Conservation (phyloP, 2,329 filamentous ascomycete genomes). For the Neofusicoccum sp. region DNA sequence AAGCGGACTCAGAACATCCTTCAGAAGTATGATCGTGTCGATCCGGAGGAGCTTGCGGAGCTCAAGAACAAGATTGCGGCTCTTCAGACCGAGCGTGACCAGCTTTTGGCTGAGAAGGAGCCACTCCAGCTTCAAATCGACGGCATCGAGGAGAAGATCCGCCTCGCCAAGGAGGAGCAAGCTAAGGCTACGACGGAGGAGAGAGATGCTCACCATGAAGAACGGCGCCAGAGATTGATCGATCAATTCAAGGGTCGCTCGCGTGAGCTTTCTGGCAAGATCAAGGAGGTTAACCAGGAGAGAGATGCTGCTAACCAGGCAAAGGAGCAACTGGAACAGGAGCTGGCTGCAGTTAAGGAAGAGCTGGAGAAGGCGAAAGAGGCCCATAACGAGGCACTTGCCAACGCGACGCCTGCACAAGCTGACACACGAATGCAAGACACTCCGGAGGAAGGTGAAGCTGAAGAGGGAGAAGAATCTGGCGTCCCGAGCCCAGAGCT, state of each 20-base stretch:
- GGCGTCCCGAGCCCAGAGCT: slow-evolving; percentile 8
- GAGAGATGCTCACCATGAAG: slow-evolving; percentile 44
- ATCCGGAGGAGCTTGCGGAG: slow-evolving; percentile 87
- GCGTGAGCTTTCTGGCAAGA: slow-evolving; percentile 65
- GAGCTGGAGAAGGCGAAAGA: slow-evolving; percentile 63
- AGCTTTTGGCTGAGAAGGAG: slow-evolving; percentile 52
- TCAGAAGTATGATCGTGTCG: slow-evolving; percentile 91
- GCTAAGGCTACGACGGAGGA: slow-evolving; percentile 40
- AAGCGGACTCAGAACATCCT: slow-evolving; percentile 94
- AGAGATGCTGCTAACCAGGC: slow-evolving; percentile 49
- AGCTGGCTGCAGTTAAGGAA: slow-evolving; percentile 34
- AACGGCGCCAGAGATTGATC: slow-evolving; percentile 46
- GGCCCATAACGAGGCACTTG: slow-evolving; percentile 63
- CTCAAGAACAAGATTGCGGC: slow-evolving; percentile 73
- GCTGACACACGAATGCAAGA: slow-evolving; percentile 29
- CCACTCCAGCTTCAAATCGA: slow-evolving; percentile 51
- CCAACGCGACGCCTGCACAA: slow-evolving; percentile 31
- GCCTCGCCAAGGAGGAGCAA: slow-evolving; percentile 30
- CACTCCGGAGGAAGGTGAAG: slow-evolving; percentile 47
- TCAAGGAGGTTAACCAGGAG: slow-evolving; percentile 52
- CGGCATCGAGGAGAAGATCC: slow-evolving; percentile 47
- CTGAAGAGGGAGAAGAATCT: slow-evolving; percentile 33
- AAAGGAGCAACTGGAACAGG: slow-evolving; percentile 17
- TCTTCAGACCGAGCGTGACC: slow-evolving; percentile 52
- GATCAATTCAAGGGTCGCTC: slow-evolving; percentile 55